Evolutionary conservation across 2,329 filamentous ascomycete species (phyloP), one percentile per base, ranked within the genome.

Genomic region (Sphaerulina populicola): DNA sequence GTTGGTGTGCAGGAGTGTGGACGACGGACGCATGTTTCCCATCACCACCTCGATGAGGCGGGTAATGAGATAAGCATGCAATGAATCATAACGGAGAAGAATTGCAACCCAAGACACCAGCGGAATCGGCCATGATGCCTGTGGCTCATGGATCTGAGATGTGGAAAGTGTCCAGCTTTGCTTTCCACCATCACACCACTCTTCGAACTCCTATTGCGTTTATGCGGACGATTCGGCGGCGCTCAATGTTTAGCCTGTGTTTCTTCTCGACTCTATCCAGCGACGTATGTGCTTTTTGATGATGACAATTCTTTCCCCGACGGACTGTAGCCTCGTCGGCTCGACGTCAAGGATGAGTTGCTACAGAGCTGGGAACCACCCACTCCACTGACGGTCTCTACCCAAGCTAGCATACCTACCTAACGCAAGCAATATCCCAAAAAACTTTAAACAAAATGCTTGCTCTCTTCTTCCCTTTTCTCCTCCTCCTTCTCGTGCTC

Each of bases 1-100:
- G 55, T 57, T 55, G 52, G 55, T 48, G 49, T 55, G 50, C 49
- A 49, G 49, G 47, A 50, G 50, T 40, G 52, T 46, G 53, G 31
- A 49, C 49, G 41, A 47, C 45, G 44, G 53, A 53, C 49, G 54
- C 54, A 56, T 51, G 50, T 47, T 51, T 56, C 44, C 47, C 51
- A 47, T 38, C 37, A 49, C 47, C 51, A 44, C 45, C 47, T 31
- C 33, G 15, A 50, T 33, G 21, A 40, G 38, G 41, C 44, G 43
- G 45, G 27, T 44, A 27, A 39, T 43, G 47, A 40, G 47, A 47
- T 30, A 30, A 44, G 43, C 37, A 50, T 47, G 52, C 41, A 33
- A 54, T 51, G 52, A 46, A 51, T 44, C 44, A 50, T 38, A 47
- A 54, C 44, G 47, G 47, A 44, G 41, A 47, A 38, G 49, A 46